phyloP scores from a whole-genome alignment of 1,284 basidiomycete genomes.

The Prillingera fragicola region DNA sequence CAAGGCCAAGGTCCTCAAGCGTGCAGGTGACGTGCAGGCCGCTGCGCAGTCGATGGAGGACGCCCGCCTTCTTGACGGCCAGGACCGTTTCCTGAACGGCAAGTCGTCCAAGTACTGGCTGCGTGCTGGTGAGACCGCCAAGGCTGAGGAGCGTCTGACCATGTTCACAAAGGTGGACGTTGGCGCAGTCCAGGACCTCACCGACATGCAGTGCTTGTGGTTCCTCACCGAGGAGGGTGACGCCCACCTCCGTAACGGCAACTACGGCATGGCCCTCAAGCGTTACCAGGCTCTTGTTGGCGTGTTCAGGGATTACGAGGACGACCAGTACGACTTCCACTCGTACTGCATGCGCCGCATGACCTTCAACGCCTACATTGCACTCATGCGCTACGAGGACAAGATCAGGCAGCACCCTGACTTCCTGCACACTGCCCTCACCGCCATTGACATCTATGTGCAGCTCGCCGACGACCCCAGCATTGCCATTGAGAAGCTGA shows the following conservation, averaged over 20 bases:
- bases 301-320: conserved; percentile 82
- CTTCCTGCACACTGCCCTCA: conserved; percentile 69
- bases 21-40: conserved; percentile 70
- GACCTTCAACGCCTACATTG: conserved; percentile 76
- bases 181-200: conserved; percentile 71
- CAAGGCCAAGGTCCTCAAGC: conserved; percentile 78
- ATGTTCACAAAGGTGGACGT: conserved; percentile 86
- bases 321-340: conserved; percentile 99
- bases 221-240: conserved; percentile 81
- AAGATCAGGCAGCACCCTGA: conserved; percentile 65
- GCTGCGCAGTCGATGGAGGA: conserved; percentile 76
- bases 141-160: conserved; percentile 67
- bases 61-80: conserved; percentile 80
- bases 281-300: conserved; percentile 66
- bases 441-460: conserved; percentile 71
- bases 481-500: conserved; percentile 48
- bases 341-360: conserved; percentile 87
- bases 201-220: conserved; percentile 93
- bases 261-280: conserved; percentile 79
- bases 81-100: conserved; percentile 93
- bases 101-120: conserved; percentile 90
- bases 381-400: conserved; percentile 82
- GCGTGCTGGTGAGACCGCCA: conserved; percentile 68
- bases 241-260: conserved; percentile 60
- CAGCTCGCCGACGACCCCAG: conserved; percentile 68